Conservation (phyloP, 2,329 filamentous ascomycete species). For the Knufia fluminis region DNA sequence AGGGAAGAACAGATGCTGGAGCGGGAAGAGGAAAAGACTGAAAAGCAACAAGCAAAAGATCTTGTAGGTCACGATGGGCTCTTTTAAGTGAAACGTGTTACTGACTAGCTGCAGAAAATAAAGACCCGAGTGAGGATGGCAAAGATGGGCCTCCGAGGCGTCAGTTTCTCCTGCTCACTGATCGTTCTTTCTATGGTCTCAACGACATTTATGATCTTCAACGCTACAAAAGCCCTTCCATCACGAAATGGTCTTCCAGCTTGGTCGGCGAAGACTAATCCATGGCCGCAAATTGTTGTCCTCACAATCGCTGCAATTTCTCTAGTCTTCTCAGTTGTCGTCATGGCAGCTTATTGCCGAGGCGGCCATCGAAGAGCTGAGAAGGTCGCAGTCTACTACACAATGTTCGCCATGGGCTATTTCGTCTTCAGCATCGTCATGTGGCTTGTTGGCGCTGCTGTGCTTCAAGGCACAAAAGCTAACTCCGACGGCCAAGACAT, state of each 20-base stretch:
- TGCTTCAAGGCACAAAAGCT: slow-evolving; percentile 70
- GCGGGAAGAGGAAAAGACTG: slow-evolving; percentile 70
- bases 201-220: slow-evolving; percentile 86
- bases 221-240: slow-evolving; percentile 67
- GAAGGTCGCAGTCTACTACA: slow-evolving; percentile 92
- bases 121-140: slow-evolving; percentile 86
- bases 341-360: slow-evolving; percentile 79
- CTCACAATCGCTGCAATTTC: slow-evolving; percentile 72
- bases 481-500: slow-evolving; percentile 73
- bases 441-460: slow-evolving; percentile 77
- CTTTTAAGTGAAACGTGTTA: neutral
- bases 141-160: slow-evolving; percentile 86
- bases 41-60: slow-evolving; percentile 79
- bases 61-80: slow-evolving; percentile 54
- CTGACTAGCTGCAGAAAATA: slow-evolving; percentile 61
- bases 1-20: slow-evolving; percentile 78
- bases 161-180: slow-evolving; percentile 94
- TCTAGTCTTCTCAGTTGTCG: slow-evolving; percentile 64
- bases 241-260: slow-evolving; percentile 70
- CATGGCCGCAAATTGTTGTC: slow-evolving; percentile 84
- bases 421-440: slow-evolving; percentile 89
- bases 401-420: slow-evolving; percentile 82
- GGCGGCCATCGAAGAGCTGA: slow-evolving; percentile 83
- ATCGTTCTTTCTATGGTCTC: slow-evolving; percentile 88
- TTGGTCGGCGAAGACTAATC: slow-evolving; percentile 70